Evolutionary conservation across 306 rosid species (phyloP), one percentile per base, ranked within the genome.

Genomic region (Geum urbanum): DNA sequence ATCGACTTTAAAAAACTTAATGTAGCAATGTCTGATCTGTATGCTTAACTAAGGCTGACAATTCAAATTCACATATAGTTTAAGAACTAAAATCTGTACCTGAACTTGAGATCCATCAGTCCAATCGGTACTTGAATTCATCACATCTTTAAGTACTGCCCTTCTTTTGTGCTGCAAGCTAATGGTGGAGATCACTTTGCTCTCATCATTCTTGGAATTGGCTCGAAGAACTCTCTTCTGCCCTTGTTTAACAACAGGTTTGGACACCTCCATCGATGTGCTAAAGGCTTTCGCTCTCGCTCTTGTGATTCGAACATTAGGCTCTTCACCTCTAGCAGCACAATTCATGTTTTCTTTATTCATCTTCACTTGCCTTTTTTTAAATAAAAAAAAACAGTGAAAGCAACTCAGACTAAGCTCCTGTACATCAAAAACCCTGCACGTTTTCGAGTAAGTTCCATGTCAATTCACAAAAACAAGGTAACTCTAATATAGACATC

Each of bases 131-230:
- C 53, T 39, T 20, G 79, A 49, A 51, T 67, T 94, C 22, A 91
- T 82, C 20, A 84, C 86, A 82, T 95, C 96, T 50, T 55, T 76
- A 18, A 95, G 95, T 62, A 81, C 88, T 10, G 88, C 90, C 81
- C 86, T 86, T 78, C 89, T 77, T 83, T 91, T 94, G 58, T 79
- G 75, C 66, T 73, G 89, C 71, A 77, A 63, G 72, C 83, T 77
- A 67, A 76, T 64, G 35, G 84, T 61, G 63, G 83, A 63, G 63
- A 73, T 51, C 6, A 58, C 15, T 73, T 78, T 47, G 74, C 66
- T 15, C 74, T 32, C 37, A 32, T 32, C 71, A 66, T 84, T 77
- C 77, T 86, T 94, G 18, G 87, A 74, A 60, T 72, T 81, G 10
- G 71, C 69, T 58, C 79, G 70, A 48, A 73, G 52, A 58, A 12